Evolutionary conservation across 2,329 filamentous ascomycete genomes (phyloP).

Genomic region (Pseudogymnoascus sp.): DNA sequence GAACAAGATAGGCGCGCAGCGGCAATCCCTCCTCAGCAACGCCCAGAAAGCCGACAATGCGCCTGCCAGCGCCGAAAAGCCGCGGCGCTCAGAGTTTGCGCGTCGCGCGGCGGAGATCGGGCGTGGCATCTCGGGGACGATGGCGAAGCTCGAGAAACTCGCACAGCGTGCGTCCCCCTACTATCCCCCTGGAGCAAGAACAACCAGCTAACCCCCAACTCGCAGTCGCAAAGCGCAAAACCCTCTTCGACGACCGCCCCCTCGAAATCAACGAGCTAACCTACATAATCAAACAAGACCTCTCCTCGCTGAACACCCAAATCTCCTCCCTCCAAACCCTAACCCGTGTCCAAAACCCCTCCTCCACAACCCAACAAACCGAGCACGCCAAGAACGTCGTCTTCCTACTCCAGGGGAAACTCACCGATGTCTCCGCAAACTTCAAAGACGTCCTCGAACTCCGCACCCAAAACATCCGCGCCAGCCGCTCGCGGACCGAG

Average conservation of each 20-base stretch:
- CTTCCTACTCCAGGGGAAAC: conserved; percentile 78
- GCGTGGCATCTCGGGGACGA: conserved; percentile 81
- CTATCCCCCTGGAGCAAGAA: neutral
- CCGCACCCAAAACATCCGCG: conserved; percentile 95
- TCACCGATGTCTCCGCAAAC: conserved; percentile 86
- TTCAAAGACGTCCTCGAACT: conserved; percentile 98
- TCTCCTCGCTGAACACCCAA: conserved; percentile 76
- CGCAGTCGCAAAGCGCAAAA: conserved; percentile 85
- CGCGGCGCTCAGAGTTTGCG: conserved; percentile 82
- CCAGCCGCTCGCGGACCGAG: conserved; percentile 82
- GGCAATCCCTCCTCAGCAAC: conserved; percentile 70
- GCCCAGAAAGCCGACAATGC: conserved; percentile 59
- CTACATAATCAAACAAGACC: conserved; percentile 95
- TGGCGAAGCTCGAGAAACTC: conserved; percentile 89
- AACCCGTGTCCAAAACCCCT: conserved; percentile 67
- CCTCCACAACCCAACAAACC: conserved; percentile 70
- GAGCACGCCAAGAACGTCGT: conserved; percentile 98
- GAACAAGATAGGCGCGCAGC: conserved; percentile 69
- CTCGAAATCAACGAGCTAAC: conserved; percentile 96
- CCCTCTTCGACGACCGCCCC: conserved; percentile 91
- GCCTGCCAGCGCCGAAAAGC: conserved; percentile 36
- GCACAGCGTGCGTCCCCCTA: conserved; percentile 59
- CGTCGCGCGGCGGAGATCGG: conserved; percentile 86
- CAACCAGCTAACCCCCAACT: conserved; percentile 8
- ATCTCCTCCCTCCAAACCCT: conserved; percentile 76